Conservation (phyloP, 2,329 filamentous ascomycete species). For the Aspergillus pseudotamarii region DNA sequence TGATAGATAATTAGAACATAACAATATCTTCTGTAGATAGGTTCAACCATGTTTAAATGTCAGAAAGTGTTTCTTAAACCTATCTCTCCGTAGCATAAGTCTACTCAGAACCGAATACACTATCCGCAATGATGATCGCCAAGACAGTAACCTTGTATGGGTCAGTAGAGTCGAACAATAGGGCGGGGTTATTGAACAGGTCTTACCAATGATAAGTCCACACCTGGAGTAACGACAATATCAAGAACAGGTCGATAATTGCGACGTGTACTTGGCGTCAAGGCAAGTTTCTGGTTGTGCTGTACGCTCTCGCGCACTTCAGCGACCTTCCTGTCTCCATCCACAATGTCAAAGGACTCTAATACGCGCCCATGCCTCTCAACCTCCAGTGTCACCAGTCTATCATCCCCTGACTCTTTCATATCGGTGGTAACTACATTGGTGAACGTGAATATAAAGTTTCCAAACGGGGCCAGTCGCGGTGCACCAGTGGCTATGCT, state of each 20-base stretch:
- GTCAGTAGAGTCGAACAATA: neutral
- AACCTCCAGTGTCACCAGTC: conserved; percentile 13
- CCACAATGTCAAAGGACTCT: conserved; percentile 23
- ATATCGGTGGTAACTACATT: conserved; percentile 19
- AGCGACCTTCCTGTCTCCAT: conserved; percentile 24
- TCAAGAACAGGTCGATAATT: conserved; percentile 14
- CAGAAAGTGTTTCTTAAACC: too few species aligned
- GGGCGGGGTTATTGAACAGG: neutral
- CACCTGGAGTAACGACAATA: conserved; percentile 9
- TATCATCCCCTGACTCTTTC: conserved; percentile 13
- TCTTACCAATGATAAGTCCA: conserved; percentile 15
- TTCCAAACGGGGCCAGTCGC: conserved; percentile 11
- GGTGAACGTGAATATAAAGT: conserved; percentile 20
- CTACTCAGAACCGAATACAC: neutral
- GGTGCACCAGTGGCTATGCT: conserved; percentile 17
- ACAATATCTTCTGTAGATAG: neutral
- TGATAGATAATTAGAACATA: neutral
- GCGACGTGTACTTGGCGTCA: conserved; percentile 11
- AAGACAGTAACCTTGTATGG: neutral
- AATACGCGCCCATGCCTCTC: conserved; percentile 19
- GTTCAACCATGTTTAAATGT: too few species aligned
- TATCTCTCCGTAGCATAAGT: neutral
- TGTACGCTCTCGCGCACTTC: conserved; percentile 25
- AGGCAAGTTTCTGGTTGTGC: conserved; percentile 25
- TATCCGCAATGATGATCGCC: neutral